Evolutionary conservation across 2,329 filamentous ascomycete species (phyloP), one percentile per base, ranked within the genome.

Genomic region (Rutstroemia sp.): DNA sequence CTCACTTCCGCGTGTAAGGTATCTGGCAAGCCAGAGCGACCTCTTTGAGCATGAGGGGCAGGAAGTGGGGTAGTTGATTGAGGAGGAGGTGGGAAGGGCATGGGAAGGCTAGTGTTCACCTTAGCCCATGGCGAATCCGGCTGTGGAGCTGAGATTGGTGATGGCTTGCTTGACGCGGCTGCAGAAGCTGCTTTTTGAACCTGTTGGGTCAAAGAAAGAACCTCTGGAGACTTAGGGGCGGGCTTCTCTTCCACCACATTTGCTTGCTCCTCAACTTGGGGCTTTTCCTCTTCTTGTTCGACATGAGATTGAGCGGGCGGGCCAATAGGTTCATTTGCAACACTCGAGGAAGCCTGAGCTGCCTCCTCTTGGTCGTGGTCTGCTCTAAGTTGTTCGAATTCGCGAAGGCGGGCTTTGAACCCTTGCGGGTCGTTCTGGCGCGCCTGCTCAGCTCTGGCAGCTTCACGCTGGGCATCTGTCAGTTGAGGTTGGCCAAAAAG

Each of bases 11-110:
- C 61, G 78, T 78, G 65, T 48, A 88, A 73, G 52, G 82, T 78
- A 63, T 96, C 91, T 1, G 92, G 90, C 3, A 96, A 79, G 61
- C 92, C 92, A 53, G 91, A 90, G 58, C 86, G 80, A 62, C 86
- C 88, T 50, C 92, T 84, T 73, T 96, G 91, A 9, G 92, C 91
- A 45, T 89, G 90, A 12, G 92, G 92, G 0, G 92, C 92, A 4
- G 92, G 90, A 38, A 96, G 78, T 42, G 91, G 90, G 2, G 90
- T 95, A 21, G 82, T 82, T 2, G 88, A 89, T 53, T 85, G 84
- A 10, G 80, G 81, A 30, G 82, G 81, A 2, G 80, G 81, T 19
- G 82, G 82, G 68, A 86, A 86, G 5, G 88, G 86, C 78, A 88
- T 84, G n/a, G 91, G 88, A 67, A 95, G 79, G 27, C 83, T 86